phyloP scores from a whole-genome alignment of 768 basidiomycete species.

The Tylopilus balloui region DNA sequence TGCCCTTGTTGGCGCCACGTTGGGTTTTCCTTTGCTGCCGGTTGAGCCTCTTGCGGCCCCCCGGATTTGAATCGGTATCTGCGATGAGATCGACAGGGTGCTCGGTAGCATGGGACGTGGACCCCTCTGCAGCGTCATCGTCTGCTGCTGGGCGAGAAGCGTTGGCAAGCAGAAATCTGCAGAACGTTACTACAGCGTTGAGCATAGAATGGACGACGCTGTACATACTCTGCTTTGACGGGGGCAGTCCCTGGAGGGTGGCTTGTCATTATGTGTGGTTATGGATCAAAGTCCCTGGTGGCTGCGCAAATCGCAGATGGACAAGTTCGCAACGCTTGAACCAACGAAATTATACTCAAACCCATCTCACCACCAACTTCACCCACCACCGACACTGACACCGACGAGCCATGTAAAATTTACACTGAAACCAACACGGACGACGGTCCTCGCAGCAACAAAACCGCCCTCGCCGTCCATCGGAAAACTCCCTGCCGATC shows the following conservation, averaged over 20 bases:
- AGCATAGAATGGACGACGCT: background rate
- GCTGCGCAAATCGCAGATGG: constrained; percentile 44
- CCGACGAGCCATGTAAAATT: constrained; percentile 18
- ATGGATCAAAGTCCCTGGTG: background rate
- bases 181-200: background rate
- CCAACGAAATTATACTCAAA: constrained; percentile 55
- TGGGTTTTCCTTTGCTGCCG: constrained; percentile 71
- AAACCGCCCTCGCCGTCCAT: constrained; percentile 42
- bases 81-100: constrained; percentile 28
- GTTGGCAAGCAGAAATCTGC: constrained; percentile 39
- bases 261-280: constrained; percentile 4
- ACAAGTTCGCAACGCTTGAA: constrained; percentile 84
- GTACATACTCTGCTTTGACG: constrained; percentile 47
- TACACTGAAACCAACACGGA: background rate
- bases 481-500: constrained; percentile 73
- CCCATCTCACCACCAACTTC: constrained; percentile 29
- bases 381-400: constrained; percentile 1
- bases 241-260: constrained; percentile 45
- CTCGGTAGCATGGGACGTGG: constrained; percentile 35
- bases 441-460: constrained; percentile 15
- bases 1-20: constrained; percentile 78
- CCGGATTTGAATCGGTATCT: constrained; percentile 26
- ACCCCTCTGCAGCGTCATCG: constrained; percentile 64
- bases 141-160: constrained; percentile 33
- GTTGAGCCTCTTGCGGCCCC: constrained; percentile 39